A percentile compares a stretch with the other conserved stretches of the same genome.
Evolutionary conservation across 139 green algal genomes (phyloP).

Genomic region (Volvox africanus): DNA sequence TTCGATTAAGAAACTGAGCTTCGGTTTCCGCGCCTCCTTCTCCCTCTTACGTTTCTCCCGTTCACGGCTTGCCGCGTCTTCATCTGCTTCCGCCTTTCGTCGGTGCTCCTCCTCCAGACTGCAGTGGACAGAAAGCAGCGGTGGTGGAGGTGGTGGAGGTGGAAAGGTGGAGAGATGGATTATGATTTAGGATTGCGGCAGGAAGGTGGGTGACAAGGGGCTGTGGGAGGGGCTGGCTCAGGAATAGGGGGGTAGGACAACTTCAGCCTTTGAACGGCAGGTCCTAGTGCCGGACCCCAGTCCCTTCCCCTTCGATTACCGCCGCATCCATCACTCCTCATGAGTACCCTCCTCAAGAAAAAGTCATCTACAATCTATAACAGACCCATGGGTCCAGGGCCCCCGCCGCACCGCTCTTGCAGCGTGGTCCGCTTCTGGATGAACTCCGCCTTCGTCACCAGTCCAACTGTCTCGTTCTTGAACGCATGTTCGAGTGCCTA

Average conservation of each 20-base stretch:
- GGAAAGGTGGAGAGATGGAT: too few relatives aligned
- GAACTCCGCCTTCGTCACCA: conserved; percentile 96
- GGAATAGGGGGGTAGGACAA: too few relatives aligned
- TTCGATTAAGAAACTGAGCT: conserved; percentile 82
- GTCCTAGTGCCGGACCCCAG: too few relatives aligned
- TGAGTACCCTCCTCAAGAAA: too few relatives aligned
- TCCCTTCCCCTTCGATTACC: background rate
- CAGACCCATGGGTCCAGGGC: background rate
- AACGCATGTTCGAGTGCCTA: conserved; percentile 91
- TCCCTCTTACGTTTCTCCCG: conserved; percentile 59
- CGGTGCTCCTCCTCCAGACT: conserved; percentile 60
- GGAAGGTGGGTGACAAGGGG: too few relatives aligned
- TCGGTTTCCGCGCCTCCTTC: conserved; percentile 68
- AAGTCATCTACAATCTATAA: too few relatives aligned
- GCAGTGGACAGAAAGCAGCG: background rate
- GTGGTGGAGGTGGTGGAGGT: background rate
- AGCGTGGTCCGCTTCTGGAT: conserved; percentile 84
- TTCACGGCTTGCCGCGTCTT: conserved; percentile 56
- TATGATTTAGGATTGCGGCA: too few relatives aligned
- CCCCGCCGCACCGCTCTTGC: conserved; percentile 66
- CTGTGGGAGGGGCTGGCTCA: too few relatives aligned
- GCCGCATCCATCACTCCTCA: too few relatives aligned
- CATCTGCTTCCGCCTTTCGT: conserved; percentile 65
- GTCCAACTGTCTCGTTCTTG: conserved; percentile 94
- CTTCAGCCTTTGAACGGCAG: too few relatives aligned